Evolutionary conservation across 805 yeast genomes (phyloP).

Genomic region (Metschnikowia lunata): DNA sequence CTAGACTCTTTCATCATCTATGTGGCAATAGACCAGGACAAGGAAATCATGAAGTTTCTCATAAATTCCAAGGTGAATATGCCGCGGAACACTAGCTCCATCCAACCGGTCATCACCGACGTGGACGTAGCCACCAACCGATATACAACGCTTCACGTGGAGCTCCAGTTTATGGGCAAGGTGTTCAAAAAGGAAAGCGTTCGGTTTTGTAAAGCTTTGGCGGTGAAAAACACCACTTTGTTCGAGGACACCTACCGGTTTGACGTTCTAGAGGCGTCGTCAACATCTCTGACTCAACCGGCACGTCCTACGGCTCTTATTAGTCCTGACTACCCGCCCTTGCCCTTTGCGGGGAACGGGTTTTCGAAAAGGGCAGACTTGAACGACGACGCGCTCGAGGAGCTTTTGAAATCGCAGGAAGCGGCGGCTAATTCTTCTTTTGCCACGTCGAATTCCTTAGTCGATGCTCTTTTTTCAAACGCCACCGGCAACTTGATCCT

Average conservation of each 20-base stretch:
- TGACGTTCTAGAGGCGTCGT: background rate
- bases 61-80: constrained; percentile 29
- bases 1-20: constrained; percentile 27
- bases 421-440: background rate
- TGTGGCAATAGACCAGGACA: constrained; percentile 31
- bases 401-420: no score
- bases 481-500: constrained; percentile 24
- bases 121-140: constrained; percentile 43
- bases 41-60: constrained; percentile 29
- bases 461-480: constrained; percentile 21
- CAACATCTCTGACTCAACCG: background rate
- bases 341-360: background rate
- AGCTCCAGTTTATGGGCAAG: constrained; percentile 42
- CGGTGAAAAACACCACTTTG: constrained; percentile 33
- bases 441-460: constrained; percentile 16
- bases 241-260: constrained; percentile 27
- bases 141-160: constrained; percentile 47
- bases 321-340: constrained; percentile 1
- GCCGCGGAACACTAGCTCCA: constrained; percentile 2
- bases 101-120: constrained; percentile 32
- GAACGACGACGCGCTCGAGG: background rate
- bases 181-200: constrained; percentile 34
- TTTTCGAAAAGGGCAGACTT: background rate
- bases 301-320: constrained; percentile 2
- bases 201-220: constrained; percentile 40